Percentiles rank a stretch among this genome's conserved stretches.
Evolutionary conservation across 306 rosid genomes (phyloP).

Genomic region (Adenanthera pavonina): DNA sequence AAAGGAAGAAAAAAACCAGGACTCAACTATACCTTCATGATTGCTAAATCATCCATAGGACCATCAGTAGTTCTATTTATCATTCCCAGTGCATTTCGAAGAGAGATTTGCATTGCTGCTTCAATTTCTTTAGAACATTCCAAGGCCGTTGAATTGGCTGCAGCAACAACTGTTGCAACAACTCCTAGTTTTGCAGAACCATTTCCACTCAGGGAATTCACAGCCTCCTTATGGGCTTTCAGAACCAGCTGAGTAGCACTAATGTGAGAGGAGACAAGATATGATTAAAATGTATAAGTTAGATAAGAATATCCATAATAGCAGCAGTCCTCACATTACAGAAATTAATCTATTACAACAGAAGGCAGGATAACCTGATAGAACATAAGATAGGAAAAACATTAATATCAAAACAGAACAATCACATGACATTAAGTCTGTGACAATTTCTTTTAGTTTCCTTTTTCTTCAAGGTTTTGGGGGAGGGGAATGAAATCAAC

Average conservation of each 20-base stretch:
- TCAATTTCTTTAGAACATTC: conserved; percentile 96
- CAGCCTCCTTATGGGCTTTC: conserved; percentile 99
- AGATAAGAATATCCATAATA: conserved; percentile 27
- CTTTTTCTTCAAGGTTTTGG: background rate
- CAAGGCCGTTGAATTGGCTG: conserved; percentile 90
- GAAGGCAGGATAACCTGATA: conserved; percentile 24
- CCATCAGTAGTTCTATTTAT: conserved; percentile 75
- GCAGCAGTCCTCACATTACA: conserved; percentile 9
- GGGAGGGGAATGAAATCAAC: background rate
- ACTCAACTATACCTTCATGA: conserved; percentile 80
- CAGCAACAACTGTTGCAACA: conserved; percentile 96
- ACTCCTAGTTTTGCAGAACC: conserved; percentile 95
- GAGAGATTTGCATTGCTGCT: conserved; percentile 97
- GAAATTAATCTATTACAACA: conserved; percentile 5
- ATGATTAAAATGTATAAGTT: conserved; percentile 13
- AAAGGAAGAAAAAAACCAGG: conserved; percentile 23
- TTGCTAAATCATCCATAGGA: conserved; percentile 92
- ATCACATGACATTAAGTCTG: background rate
- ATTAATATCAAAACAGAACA: conserved; percentile 20
- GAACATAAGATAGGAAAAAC: conserved; percentile 14
- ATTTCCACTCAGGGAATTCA: conserved; percentile 90
- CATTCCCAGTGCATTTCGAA: conserved; percentile 90
- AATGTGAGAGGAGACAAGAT: conserved; percentile 38
- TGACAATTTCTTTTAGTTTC: background rate
- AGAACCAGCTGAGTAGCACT: conserved; percentile 96